Evolutionary conservation across 371 early-diverging fungal genomes (phyloP), one percentile per base, ranked within the genome.

Genomic region (Apophysomyces variabilis): DNA sequence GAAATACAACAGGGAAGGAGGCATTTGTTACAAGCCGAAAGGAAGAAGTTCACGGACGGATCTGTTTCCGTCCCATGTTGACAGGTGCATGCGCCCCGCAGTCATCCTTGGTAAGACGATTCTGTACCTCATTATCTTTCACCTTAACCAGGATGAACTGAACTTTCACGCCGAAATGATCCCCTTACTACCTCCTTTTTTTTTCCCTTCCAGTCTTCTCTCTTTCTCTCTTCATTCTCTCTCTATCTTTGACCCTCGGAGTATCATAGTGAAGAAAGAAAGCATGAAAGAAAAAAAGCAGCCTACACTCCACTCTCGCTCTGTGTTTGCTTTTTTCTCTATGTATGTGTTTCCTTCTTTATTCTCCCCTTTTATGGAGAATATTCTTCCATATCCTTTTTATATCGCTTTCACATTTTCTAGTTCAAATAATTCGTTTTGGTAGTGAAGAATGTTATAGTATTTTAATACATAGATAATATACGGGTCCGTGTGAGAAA

Each of bases 341-440:
- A 26, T 26, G 32, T 26, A 26, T 26, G 32, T 26, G 32, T 26
- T 36, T 21, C 5, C 21, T 39, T 54, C 14, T 35, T 50, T 38
- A 63, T 64, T 13, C 38, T 57, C 21, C 35, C 18, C 36, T 50
- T 47, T 62, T 54, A 38, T 56, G 54, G 45, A 62, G 44, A 35
- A 62, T 37, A 63, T 12, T 37, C 56, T 16, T 38, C 46, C 8
- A 16, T 9, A 38, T 32, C 14, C 7, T 54, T 21, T 63, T 56
- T 56, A 32, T 38, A 56, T 39, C 7, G 37, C 35, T 39, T 58
- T 41, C 32, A 56, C n/a, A 56, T 9, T 35, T 56, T 56, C n/a
- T 12, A 11, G 8, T 11, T 41, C 13, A 41, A 13, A 5, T 41
- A 1, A 12, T 39, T 63, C 21, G 39, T 47, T n/a, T 50, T 50